phyloP scores from a whole-genome alignment of 768 basidiomycete genomes.

The Psilocybe azurescens region DNA sequence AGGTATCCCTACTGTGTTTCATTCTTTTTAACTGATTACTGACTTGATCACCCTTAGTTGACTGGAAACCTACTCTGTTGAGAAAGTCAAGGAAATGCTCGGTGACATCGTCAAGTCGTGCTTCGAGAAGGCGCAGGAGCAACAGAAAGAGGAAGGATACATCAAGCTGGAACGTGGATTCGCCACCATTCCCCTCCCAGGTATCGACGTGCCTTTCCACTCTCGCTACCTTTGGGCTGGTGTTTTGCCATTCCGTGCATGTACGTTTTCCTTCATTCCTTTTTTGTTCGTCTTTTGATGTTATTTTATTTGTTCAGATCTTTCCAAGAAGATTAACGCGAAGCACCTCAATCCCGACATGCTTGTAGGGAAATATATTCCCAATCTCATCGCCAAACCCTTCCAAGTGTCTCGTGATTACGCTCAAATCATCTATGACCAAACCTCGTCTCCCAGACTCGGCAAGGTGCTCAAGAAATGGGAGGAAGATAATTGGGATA shows the following conservation, averaged over 20 bases:
- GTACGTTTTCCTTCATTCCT: conserved; percentile 51
- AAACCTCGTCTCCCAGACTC: conserved; percentile 93
- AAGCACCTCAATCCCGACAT: conserved; percentile 92
- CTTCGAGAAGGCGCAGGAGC: conserved; percentile 74
- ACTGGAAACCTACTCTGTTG: conserved; percentile 87
- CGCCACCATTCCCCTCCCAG: conserved; percentile 93
- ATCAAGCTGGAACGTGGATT: conserved; percentile 97
- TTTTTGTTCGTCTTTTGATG: conserved; percentile 5
- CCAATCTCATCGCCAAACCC: conserved; percentile 91
- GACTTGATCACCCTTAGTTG: conserved; percentile 51
- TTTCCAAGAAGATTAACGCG: conserved; percentile 98
- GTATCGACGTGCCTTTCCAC: conserved; percentile 99
- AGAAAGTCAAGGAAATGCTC: conserved; percentile 97
- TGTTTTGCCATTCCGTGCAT: conserved; percentile 96
- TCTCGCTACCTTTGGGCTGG: conserved; percentile 99
- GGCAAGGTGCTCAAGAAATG: conserved; percentile 94
- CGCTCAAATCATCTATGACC: conserved; percentile 94
- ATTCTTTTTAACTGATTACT: conserved; percentile 3
- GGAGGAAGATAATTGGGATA: conserved; percentile 91
- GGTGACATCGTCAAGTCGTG: conserved; percentile 88
- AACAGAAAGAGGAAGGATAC: conserved; percentile 82
- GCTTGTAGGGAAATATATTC: conserved; percentile 94
- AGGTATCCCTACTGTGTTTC: conserved; percentile 50
- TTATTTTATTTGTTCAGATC: conserved; percentile 51
- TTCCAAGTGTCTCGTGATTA: conserved; percentile 87